phyloP scores from a whole-genome alignment of 441 rosid species.

The Arabidopsis lyrata region DNA sequence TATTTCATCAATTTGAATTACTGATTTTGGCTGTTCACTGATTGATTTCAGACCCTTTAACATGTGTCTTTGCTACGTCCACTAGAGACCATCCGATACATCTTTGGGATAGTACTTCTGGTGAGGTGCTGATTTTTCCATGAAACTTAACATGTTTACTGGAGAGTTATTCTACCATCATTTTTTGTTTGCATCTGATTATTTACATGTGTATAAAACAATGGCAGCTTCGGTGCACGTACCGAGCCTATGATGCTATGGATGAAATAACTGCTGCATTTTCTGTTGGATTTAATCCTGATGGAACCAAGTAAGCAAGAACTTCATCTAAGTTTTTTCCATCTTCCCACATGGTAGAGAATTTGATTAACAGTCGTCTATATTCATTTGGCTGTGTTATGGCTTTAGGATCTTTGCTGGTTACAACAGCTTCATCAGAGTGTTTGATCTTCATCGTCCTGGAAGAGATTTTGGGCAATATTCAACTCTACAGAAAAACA shows the following conservation, averaged over 20 bases:
- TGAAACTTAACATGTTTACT: conserved; percentile 13
- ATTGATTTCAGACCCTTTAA: conserved; percentile 71
- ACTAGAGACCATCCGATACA: conserved; percentile 97
- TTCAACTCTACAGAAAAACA: conserved; percentile 80
- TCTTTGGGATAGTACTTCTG: conserved; percentile 96
- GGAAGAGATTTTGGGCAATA: conserved; percentile 85
- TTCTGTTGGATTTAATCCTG: conserved; percentile 86
- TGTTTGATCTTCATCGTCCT: conserved; percentile 93
- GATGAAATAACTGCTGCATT: conserved; percentile 96
- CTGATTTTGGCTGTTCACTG: neutral
- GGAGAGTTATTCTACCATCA: neutral
- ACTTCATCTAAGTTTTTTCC: neutral
- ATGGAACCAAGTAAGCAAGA: conserved; percentile 80
- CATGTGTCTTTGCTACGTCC: conserved; percentile 86
- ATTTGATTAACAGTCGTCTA: neutral
- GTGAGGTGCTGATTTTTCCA: conserved; percentile 64
- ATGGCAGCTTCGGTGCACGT: conserved; percentile 95
- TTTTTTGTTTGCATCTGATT: conserved; percentile 26
- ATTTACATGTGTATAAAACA: conserved; percentile 32
- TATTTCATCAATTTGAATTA: conserved; percentile 18
- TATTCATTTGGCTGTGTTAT: conserved; percentile 38
- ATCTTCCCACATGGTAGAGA: conserved; percentile 13
- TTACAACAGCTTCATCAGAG: conserved; percentile 84
- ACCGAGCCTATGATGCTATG: conserved; percentile 92
- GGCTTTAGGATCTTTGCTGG: conserved; percentile 84